Evolutionary conservation across 2,329 filamentous ascomycete genomes (phyloP).

Genomic region (Fusarium sp.): DNA sequence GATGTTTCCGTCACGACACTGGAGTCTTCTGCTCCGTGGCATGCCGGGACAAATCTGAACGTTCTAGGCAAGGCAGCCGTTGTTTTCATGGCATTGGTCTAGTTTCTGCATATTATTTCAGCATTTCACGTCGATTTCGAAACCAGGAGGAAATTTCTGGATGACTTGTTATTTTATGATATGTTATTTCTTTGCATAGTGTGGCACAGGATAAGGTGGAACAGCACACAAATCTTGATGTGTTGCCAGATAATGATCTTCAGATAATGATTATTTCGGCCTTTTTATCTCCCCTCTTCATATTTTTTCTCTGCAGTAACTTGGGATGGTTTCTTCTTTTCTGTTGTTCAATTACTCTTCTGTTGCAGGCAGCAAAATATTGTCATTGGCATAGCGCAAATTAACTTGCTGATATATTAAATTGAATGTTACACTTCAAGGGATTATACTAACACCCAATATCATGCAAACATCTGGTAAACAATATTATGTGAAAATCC

Average conservation of each 20-base stretch:
- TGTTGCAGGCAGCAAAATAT: neutral
- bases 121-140: neutral
- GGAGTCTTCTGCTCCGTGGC: neutral
- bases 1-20: neutral
- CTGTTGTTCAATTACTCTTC: neutral
- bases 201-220: conserved; percentile 34
- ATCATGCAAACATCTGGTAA: neutral
- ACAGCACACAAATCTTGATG: conserved; percentile 38
- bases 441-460: fast-evolving
- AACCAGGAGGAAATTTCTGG: conserved; percentile 1
- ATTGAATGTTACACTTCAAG: too few species aligned
- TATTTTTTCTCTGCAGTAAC: neutral
- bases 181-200: conserved; percentile 12
- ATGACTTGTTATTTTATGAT: conserved; percentile 2
- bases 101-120: neutral
- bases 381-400: neutral
- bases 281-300: neutral
- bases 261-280: conserved; percentile 16
- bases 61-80: conserved; percentile 18
- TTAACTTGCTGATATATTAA: neutral
- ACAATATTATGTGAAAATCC: neutral
- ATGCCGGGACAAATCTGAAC: neutral
- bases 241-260: conserved; percentile 3
- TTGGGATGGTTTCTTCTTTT: neutral
- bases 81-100: conserved; percentile 10